Base-by-base conservation (phyloP, 2,329 filamentous ascomycete genomes). In the Xylaria multiplex region DNA sequence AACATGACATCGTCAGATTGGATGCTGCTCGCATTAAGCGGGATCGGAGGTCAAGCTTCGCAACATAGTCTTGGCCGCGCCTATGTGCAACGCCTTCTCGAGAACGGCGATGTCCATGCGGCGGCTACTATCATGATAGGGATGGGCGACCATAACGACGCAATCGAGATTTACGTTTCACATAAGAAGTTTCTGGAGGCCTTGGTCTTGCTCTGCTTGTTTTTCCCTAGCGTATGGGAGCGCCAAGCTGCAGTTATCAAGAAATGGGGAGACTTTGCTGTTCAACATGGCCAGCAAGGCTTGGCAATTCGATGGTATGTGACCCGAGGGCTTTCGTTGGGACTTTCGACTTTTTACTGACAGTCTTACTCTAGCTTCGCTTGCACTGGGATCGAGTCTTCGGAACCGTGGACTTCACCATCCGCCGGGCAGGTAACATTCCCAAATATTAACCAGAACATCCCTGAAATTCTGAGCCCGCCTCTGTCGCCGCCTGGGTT, bases 1-100 rank as follows among this genome's bases (percentile, higher is more conserved):
- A 91, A 92, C n/a, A 94, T 96, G 86, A 95, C 93, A 9, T 93
- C 92, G 2, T 92, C 93, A 0, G 96, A 98, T 79, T 99, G 96
- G 96, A 97, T 99, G 93, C 81, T 98, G 65, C 82, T 99, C 42
- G 95, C 96, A 11, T 81, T 99, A 58, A 97, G 93, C 75, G 92
- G 93, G 46, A 96, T 98, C 79, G 93, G 92, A 58, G 87, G 89
- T 2, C 84, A 88, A 67, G 84, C 88, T 43, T 93, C 93, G 1
- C 92, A 96, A 73, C 94, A 96, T 77, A 96, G 97, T 77, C 88
- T 98, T 16, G 93, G 93, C 1, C 91, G 95, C 64, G 90, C 93
- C 2, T 97, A 97, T 72, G 93, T 97, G 0, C 94, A 97, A 77
- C 90, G 93, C 56, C 84, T 99, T 0, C 85, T 99, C 1, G 93